Conservation (phyloP, 208 protist species). For the Acanthamoeba castellanii region DNA sequence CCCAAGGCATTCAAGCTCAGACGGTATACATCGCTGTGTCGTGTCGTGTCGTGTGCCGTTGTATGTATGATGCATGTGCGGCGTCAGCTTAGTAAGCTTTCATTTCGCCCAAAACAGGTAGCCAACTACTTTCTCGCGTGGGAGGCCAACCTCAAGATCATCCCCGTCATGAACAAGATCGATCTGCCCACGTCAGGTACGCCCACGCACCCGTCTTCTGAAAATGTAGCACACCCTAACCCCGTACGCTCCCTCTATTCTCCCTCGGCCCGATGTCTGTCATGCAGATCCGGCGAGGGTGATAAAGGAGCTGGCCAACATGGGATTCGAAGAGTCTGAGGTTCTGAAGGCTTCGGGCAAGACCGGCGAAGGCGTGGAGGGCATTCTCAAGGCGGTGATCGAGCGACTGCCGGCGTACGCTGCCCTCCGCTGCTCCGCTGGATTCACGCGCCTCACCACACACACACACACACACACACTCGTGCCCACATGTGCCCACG, state of each 20-base stretch:
- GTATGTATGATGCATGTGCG: no score
- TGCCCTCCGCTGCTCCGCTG: conserved; percentile 80
- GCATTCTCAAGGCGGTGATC: conserved; percentile 94
- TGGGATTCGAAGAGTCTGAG: conserved; percentile 72
- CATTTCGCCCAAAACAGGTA: no score
- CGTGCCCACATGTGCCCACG: neutral
- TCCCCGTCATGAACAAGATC: conserved; percentile 91
- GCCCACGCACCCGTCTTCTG: neutral
- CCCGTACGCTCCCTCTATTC: conserved; percentile 76
- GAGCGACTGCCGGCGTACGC: conserved; percentile 92
- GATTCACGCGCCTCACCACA: no score
- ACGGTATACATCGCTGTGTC: no score
- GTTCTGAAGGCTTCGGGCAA: conserved; percentile 94
- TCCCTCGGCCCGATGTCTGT: conserved; percentile 87
- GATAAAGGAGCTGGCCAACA: conserved; percentile 89
- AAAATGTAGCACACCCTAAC: neutral
- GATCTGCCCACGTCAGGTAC: conserved; percentile 79
- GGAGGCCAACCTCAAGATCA: conserved; percentile 91
- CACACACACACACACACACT: neutral
- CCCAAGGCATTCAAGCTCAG: conserved; percentile 95
- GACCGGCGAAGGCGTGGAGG: conserved; percentile 92
- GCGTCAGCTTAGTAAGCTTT: no score
- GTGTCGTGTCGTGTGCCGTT: no score
- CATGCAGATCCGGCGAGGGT: conserved; percentile 88
- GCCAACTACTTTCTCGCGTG: conserved; percentile 97